phyloP scores from a whole-genome alignment of 2,329 filamentous ascomycete genomes.

The Venturia pyrina region DNA sequence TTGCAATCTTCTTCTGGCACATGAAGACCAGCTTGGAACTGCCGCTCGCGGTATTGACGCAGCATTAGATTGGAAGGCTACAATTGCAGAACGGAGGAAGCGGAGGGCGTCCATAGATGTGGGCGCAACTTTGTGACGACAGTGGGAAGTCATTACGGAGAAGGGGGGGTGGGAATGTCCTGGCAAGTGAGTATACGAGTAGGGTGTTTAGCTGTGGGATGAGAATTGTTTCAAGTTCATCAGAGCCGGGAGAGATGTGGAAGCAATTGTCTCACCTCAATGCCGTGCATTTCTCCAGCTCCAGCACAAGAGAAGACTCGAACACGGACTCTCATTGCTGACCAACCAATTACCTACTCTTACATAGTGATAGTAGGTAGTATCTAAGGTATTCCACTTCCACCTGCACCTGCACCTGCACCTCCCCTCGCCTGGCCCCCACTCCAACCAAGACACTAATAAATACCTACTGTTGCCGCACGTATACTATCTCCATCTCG shows the following conservation, averaged over 20 bases:
- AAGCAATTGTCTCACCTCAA: too few species aligned
- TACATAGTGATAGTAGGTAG: too few species aligned
- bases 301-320: too few species aligned
- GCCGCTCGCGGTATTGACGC: neutral
- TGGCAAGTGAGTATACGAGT: neutral
- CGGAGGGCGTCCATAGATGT: slow-evolving; percentile 8
- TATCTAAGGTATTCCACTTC: too few species aligned
- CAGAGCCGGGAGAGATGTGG: neutral
- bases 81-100: slow-evolving; percentile 1
- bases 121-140: neutral
- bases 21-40: neutral
- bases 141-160: neutral
- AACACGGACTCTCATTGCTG: too few species aligned
- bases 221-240: neutral
- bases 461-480: too few species aligned
- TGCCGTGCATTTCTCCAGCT: too few species aligned
- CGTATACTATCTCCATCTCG: too few species aligned
- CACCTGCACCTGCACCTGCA: too few species aligned
- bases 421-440: too few species aligned
- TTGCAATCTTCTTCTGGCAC: neutral
- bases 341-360: too few species aligned
- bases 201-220: neutral
- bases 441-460: too few species aligned
- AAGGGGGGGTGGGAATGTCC: neutral
- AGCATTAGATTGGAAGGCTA: neutral